phyloP scores from a whole-genome alignment of 495 filamentous ascomycete species.

The Viridothelium virens region DNA sequence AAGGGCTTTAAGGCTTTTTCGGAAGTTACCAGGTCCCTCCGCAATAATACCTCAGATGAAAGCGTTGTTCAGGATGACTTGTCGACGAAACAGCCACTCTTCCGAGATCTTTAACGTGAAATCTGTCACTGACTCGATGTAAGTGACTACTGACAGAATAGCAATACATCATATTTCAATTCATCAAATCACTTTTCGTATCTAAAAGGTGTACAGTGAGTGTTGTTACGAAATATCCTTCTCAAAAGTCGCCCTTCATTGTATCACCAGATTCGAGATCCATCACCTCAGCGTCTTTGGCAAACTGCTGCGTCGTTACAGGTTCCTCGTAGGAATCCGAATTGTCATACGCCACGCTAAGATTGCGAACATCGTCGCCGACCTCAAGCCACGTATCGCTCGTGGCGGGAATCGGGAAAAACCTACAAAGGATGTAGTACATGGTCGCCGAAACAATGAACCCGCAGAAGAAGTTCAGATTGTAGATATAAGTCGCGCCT shows the following conservation, averaged over 20 bases:
- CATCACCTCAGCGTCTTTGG: not conserved
- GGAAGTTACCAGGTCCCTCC: too few species aligned
- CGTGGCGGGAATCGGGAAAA: slow-evolving; percentile 65
- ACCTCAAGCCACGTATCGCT: slow-evolving; percentile 79
- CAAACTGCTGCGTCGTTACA: not conserved
- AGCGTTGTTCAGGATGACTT: too few species aligned
- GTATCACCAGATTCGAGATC: not conserved
- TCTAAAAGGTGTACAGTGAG: too few species aligned
- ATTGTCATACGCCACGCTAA: not conserved
- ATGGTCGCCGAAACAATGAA: slow-evolving; percentile 58
- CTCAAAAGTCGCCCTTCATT: not conserved
- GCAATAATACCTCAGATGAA: too few species aligned
- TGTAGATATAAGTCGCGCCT: slow-evolving; percentile 81
- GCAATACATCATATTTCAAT: too few species aligned
- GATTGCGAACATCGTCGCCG: slow-evolving; percentile 45
- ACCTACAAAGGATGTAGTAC: slow-evolving; percentile 62
- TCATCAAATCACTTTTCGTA: too few species aligned
- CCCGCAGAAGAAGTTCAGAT: slow-evolving; percentile 81
- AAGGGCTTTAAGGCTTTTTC: too few species aligned
- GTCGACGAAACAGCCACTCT: too few species aligned
- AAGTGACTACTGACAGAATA: too few species aligned
- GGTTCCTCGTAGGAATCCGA: not conserved
- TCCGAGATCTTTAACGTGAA: too few species aligned
- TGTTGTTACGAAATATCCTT: not conserved
- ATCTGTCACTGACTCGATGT: too few species aligned